Conservation (phyloP, 169 alveolate species). For the Plasmodium relictum region DNA sequence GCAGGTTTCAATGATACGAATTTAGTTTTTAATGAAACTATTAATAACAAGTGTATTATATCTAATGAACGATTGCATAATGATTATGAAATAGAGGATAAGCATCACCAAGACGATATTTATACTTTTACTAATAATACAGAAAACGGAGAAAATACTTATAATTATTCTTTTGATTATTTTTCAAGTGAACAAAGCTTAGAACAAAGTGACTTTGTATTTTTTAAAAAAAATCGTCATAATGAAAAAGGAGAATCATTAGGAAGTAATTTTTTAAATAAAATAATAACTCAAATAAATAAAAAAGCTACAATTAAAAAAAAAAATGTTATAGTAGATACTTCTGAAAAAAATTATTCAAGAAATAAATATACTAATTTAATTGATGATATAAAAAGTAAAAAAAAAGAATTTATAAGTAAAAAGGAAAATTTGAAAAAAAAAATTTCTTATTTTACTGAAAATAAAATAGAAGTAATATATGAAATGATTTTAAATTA, state of each 20-base stretch:
- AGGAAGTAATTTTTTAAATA: constrained; percentile 21
- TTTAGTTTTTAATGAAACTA: neutral
- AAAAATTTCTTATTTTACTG: neutral
- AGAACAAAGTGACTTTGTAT: constrained; percentile 53
- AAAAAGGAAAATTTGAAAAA: neutral
- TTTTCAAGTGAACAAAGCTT: constrained; percentile 41
- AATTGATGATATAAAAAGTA: neutral
- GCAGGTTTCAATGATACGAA: neutral
- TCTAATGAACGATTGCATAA: too few species aligned
- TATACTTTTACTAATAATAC: too few species aligned
- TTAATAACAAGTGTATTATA: neutral
- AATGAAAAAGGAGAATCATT: neutral
- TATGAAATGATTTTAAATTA: constrained; percentile 15
- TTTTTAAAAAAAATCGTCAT: constrained; percentile 20
- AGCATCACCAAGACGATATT: too few species aligned
- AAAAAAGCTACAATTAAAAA: constrained; percentile 7
- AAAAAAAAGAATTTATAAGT: neutral
- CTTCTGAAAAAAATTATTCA: neutral
- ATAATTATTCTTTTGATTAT: constrained; percentile 13
- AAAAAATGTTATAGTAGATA: neutral
- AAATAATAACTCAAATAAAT: constrained; percentile 10
- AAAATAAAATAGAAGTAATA: constrained; percentile 3
- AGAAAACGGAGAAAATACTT: neutral
- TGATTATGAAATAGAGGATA: too few species aligned
- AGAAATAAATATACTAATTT: neutral